Evolutionary conservation across 169 alveolate genomes (phyloP), one percentile per base, ranked within the genome.

Genomic region (Eimeria falciformis): DNA sequence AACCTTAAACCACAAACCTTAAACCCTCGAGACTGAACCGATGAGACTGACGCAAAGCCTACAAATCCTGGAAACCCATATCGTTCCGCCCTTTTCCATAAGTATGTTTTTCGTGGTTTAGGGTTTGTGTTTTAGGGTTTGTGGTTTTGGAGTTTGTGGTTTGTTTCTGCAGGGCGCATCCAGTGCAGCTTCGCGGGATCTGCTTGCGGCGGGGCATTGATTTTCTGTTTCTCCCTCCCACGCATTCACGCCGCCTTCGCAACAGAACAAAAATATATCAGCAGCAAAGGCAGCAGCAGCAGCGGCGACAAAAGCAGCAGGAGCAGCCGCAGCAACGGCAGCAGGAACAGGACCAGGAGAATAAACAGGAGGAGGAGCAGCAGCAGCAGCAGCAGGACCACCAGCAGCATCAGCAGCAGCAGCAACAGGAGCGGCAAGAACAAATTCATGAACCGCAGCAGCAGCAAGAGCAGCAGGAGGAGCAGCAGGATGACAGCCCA

Each of bases 201-300:
- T 62, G 75, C 29, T 29, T n/a, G 18, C 75, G 75, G 40, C 75
- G 75, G 3, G 75, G 75, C 40, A 25, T 62, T 17, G 75, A 62
- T 29, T 62, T 62, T 62, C 17, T 62, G 75, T 62, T 62, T 25
- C 25, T 62, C 40, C 75, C 75, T 17, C 75, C 75, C 5, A 62
- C 75, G 17, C 75, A 62, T 62, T 62, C 75, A 11, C 23, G 37
- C 17, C 75, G 75, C 23, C 18, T 62, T 62, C 37, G 12, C 75
- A 62, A 62, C 29, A 18, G 75, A 23, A 62, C 75, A n/a, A 62
- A 62, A 62, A 25, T 33, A 37, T 50, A 29, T 45, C 53, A 33
- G 53, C 53, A 69, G 82, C 82, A 69, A 25, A 14, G 53, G 25
- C 82, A 69, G 23, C 82, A 69, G 53, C 82, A 69, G 82, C 82